Evolutionary conservation across 305 asterid genomes (phyloP).

Genomic region (Fraxinus paxiana): DNA sequence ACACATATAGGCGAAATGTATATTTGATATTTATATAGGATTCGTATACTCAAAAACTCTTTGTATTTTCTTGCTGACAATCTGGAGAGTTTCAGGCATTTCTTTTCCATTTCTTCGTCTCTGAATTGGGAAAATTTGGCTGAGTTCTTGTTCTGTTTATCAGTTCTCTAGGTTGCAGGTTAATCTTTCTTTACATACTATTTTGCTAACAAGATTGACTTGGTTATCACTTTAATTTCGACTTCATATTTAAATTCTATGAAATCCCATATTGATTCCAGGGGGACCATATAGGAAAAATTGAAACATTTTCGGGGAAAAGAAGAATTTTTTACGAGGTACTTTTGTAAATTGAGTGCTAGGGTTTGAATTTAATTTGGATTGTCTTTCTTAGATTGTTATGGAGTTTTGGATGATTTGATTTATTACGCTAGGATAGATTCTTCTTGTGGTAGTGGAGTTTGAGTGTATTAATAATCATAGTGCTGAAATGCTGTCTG

Average conservation of each 20-base stretch:
- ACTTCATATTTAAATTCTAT: not conserved
- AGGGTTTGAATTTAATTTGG: conserved; percentile 20
- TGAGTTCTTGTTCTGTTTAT: conserved; percentile 18
- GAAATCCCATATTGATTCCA: conserved; percentile 3
- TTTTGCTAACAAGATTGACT: conserved; percentile 7
- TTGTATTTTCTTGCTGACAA: conserved; percentile 8
- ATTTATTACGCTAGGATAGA: not conserved
- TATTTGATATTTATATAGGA: not conserved
- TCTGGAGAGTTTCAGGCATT: not conserved
- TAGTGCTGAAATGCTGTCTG: conserved; percentile 9
- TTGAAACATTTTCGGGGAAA: not conserved
- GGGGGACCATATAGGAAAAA: not conserved
- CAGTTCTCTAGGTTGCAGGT: conserved; percentile 29
- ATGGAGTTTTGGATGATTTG: not conserved
- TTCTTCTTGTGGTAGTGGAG: not conserved
- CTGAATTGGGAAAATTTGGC: conserved; percentile 10
- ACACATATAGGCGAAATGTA: not conserved
- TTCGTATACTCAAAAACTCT: not conserved
- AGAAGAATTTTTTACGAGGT: not conserved
- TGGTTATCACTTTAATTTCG: conserved; percentile 15
- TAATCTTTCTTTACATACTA: conserved; percentile 2
- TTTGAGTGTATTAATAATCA: not conserved
- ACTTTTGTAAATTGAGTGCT: conserved; percentile 18
- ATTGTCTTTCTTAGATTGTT: conserved; percentile 6
- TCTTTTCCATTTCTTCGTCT: not conserved